Conservation (phyloP, 78 protist genomes). For the Dictyostelium discoideum region DNA sequence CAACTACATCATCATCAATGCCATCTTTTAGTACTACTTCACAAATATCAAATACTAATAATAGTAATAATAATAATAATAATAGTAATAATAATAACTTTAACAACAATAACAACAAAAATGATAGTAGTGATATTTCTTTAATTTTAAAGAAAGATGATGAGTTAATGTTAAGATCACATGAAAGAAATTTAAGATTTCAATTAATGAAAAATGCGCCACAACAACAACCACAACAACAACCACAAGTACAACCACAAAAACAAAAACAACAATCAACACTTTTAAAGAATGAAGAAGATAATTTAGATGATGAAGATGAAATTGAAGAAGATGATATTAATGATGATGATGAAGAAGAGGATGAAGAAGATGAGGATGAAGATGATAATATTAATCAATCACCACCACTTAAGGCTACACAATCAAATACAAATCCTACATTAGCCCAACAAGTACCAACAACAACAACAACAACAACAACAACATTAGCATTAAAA, state of each 20-base stretch:
- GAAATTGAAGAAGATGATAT: neutral
- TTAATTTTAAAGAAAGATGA: constrained; percentile 3
- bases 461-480: too few species aligned
- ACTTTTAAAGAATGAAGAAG: neutral
- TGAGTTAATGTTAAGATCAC: constrained; percentile 28
- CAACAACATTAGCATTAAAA: neutral
- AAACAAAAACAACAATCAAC: neutral
- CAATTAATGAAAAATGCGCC: constrained; percentile 6
- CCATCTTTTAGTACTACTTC: neutral
- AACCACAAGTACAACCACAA: neutral
- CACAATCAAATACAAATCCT: neutral
- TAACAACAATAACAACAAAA: neutral
- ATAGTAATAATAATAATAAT: neutral
- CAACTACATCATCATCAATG: neutral
- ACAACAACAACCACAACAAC: neutral
- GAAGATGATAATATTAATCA: neutral
- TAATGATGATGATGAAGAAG: neutral
- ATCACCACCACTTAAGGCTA: neutral
- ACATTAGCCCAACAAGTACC: too few species aligned
- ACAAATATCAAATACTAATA: neutral
- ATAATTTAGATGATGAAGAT: neutral
- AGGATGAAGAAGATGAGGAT: neutral
- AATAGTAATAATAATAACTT: neutral
- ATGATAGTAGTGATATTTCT: neutral
- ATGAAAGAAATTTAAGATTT: constrained; percentile 67